A percentile compares a stretch with the other conserved stretches of the same genome.
phyloP scores from a whole-genome alignment of 768 basidiomycete species.

The Mycena filopes region DNA sequence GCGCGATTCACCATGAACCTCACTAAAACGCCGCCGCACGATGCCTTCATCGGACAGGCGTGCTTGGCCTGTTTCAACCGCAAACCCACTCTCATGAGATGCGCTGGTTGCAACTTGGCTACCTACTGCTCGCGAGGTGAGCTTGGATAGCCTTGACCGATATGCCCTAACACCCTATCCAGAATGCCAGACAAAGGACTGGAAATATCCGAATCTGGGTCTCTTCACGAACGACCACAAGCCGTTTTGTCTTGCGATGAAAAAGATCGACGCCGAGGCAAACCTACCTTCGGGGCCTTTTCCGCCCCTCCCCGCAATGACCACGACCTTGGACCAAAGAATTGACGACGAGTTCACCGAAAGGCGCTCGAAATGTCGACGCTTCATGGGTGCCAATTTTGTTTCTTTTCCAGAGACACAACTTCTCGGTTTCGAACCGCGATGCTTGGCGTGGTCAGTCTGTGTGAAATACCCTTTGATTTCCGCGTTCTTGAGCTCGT shows the following conservation, averaged over 20 bases:
- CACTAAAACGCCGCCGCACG: slow-evolving; percentile 14
- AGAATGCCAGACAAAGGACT: slow-evolving; percentile 19
- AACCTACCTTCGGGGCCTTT: slow-evolving; percentile 5
- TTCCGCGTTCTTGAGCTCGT: neutral
- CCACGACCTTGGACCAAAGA: neutral
- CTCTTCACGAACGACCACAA: slow-evolving; percentile 12
- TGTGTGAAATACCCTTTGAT: neutral
- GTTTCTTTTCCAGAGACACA: slow-evolving; percentile 8
- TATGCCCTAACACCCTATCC: neutral
- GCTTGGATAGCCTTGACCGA: neutral
- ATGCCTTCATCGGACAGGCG: slow-evolving; percentile 16
- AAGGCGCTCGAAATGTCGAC: slow-evolving; percentile 1
- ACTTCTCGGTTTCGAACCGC: slow-evolving; percentile 9
- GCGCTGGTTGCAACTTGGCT: slow-evolving; percentile 5
- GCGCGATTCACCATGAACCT: slow-evolving; percentile 13
- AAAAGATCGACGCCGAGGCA: neutral
- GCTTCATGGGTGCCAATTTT: slow-evolving; percentile 1
- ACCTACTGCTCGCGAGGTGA: slow-evolving; percentile 4
- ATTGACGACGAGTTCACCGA: slow-evolving; percentile 8
- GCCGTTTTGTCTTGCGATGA: slow-evolving; percentile 2
- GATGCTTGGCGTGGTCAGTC: slow-evolving; percentile 14
- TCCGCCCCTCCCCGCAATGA: neutral
- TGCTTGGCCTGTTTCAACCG: slow-evolving; percentile 8
- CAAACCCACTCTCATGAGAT: neutral
- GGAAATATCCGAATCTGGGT: slow-evolving; percentile 13